These are phyloP conservation scores for Colletotrichum zoysiae DNA, from an alignment of 2,329 filamentous ascomycete genomes.

Conservation along the genomic window DNA sequence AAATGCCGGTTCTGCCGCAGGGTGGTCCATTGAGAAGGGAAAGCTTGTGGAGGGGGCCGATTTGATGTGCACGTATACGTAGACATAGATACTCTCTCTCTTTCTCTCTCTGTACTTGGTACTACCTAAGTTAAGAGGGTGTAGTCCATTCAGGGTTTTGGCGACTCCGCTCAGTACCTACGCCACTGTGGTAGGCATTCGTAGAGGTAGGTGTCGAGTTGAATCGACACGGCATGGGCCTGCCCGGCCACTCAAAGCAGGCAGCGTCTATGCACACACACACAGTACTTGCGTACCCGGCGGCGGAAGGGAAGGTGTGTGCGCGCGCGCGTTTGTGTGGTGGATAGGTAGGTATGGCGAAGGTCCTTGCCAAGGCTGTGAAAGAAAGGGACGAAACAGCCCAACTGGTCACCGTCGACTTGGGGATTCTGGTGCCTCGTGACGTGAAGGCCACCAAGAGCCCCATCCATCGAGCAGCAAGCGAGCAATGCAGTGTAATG, in stretches of 20 bases:
- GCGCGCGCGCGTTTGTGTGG: background rate
- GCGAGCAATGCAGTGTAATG: background rate
- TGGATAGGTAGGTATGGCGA: background rate
- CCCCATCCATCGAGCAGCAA: constrained; percentile 12
- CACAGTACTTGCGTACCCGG: background rate
- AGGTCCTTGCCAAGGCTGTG: constrained; percentile 11
- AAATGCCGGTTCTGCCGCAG: constrained; percentile 37
- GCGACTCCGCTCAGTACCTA: background rate
- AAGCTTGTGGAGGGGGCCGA: background rate
- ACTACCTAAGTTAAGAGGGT: constrained; percentile 1
- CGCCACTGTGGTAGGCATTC: background rate
- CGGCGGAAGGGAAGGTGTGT: constrained; percentile 9
- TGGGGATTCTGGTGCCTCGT: constrained; percentile 10
- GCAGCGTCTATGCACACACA: constrained; percentile 20
- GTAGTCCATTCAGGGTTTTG: constrained; percentile 13
- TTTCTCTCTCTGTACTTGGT: too few species aligned
- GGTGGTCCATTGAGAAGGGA: constrained; percentile 23
- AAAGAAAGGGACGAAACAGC: constrained; percentile 20
- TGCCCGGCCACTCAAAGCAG: constrained; percentile 7
- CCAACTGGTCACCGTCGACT: constrained; percentile 6
- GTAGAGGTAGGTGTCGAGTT: constrained; percentile 1
- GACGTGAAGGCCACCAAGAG: constrained; percentile 11
- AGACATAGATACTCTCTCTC: too few species aligned
- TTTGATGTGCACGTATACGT: background rate
- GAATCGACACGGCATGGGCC: constrained; percentile 28